Conservation (phyloP, 2,329 filamentous ascomycete genomes). For the Monosporascus ibericus region DNA sequence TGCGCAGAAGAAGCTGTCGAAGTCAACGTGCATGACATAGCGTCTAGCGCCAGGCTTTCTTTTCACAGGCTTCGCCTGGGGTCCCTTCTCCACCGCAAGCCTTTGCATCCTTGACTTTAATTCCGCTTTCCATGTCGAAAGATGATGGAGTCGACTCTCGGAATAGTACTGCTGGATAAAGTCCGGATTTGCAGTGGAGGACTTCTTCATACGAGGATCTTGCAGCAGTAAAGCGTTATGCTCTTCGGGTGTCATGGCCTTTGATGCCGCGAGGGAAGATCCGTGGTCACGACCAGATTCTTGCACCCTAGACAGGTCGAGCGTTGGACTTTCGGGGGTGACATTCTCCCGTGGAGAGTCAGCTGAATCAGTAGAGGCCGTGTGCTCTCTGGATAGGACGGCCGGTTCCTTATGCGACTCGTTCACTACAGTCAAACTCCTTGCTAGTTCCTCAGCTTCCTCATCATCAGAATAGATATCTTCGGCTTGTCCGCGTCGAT, state of each 20-base stretch:
- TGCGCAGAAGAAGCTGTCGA: conserved; percentile 97
- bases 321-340: background rate
- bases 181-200: conserved; percentile 85
- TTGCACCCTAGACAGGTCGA: background rate
- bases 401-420: background rate
- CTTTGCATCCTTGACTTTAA: conserved; percentile 84
- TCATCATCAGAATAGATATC: background rate
- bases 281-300: background rate
- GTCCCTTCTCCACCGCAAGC: conserved; percentile 63
- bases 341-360: conserved; percentile 2
- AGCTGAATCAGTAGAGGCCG: conserved; percentile 6
- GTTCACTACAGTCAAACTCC: background rate
- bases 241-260: conserved; percentile 73
- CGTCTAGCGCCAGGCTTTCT: conserved; percentile 58
- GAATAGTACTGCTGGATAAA: conserved; percentile 94
- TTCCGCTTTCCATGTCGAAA: conserved; percentile 95
- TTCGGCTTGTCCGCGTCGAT: conserved; percentile 2
- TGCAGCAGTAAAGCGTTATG: conserved; percentile 81
- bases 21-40: conserved; percentile 94
- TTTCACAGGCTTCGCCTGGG: conserved; percentile 38
- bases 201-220: conserved; percentile 80
- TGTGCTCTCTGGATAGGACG: conserved; percentile 1
- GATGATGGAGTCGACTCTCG: conserved; percentile 88
- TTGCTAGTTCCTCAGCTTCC: background rate
- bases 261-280: conserved; percentile 11